phyloP scores from a whole-genome alignment of 306 rosid genomes.

The Clitoria ternatea region DNA sequence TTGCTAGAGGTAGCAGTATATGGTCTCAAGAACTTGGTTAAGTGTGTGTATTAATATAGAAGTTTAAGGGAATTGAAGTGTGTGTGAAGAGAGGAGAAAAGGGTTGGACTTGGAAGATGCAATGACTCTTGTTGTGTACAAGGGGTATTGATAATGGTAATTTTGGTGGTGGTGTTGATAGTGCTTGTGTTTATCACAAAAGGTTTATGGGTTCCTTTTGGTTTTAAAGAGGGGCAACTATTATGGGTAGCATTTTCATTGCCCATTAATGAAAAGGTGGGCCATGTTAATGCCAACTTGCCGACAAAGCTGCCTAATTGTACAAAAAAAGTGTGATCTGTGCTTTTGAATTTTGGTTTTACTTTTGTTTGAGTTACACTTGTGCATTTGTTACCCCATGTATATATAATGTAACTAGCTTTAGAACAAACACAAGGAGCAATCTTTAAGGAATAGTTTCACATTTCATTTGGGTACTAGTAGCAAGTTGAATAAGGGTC shows the following conservation, averaged over 20 bases:
- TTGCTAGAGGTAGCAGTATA: background rate
- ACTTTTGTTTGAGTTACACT: conserved; percentile 3
- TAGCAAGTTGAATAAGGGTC: background rate
- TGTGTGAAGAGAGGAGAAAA: background rate
- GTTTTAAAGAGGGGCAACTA: conserved; percentile 28
- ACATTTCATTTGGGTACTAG: conserved; percentile 26
- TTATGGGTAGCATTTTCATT: conserved; percentile 16
- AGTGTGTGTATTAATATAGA: background rate
- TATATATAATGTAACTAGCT: background rate
- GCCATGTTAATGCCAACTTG: conserved; percentile 35
- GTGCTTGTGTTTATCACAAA: conserved; percentile 74
- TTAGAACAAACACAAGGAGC: background rate
- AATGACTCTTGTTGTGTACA: conserved; percentile 9
- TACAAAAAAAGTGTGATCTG: background rate
- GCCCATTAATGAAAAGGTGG: conserved; percentile 29
- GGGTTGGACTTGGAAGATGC: conserved; percentile 17
- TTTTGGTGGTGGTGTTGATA: conserved; percentile 42
- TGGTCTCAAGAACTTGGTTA: background rate
- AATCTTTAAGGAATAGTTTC: background rate
- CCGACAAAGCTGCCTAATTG: conserved; percentile 41
- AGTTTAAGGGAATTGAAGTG: background rate
- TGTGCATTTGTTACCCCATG: background rate
- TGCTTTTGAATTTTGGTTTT: background rate
- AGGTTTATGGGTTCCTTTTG: conserved; percentile 52
- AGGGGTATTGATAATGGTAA: conserved; percentile 49